A percentile compares a stretch with the other conserved stretches of the same genome.
These are phyloP conservation scores for Cyamopsis tetragonoloba DNA, from an alignment of 306 rosid genomes.

Conservation along the genomic window DNA sequence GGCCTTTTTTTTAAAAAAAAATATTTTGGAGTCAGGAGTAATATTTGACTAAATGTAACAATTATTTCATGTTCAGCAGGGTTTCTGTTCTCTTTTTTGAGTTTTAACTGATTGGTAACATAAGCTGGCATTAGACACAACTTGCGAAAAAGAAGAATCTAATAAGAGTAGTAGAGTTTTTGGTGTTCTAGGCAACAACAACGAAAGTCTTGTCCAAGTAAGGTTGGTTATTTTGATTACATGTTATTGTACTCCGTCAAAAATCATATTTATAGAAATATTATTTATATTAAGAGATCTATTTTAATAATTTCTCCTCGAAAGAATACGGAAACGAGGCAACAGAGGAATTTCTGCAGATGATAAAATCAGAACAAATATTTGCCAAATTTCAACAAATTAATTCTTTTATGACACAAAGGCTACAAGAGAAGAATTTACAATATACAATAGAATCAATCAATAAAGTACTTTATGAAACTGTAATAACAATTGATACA, in stretches of 20 bases:
- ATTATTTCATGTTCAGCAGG: neutral
- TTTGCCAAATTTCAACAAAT: neutral
- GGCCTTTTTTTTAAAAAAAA: neutral
- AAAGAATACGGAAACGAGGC: neutral
- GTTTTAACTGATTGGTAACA: neutral
- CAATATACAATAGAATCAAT: slow-evolving; percentile 30
- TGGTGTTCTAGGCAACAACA: too few species aligned
- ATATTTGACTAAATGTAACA: neutral
- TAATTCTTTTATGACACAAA: neutral
- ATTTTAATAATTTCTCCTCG: neutral
- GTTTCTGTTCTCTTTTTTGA: neutral
- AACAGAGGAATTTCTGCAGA: neutral
- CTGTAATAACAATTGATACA: neutral
- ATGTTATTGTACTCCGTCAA: neutral
- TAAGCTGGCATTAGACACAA: neutral
- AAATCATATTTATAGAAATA: neutral
- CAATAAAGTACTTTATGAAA: slow-evolving; percentile 1
- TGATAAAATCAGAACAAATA: neutral
- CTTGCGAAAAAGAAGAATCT: neutral
- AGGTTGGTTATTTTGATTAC: too few species aligned
- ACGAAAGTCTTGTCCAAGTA: too few species aligned
- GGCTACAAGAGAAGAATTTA: slow-evolving; percentile 31
- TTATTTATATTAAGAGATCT: neutral
- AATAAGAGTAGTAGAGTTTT: neutral
- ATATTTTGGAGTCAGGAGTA: neutral